Percentiles rank a stretch among this genome's conserved stretches.
Conservation (phyloP, 169 alveolate species). For the Plasmodium cynomolgi region DNA sequence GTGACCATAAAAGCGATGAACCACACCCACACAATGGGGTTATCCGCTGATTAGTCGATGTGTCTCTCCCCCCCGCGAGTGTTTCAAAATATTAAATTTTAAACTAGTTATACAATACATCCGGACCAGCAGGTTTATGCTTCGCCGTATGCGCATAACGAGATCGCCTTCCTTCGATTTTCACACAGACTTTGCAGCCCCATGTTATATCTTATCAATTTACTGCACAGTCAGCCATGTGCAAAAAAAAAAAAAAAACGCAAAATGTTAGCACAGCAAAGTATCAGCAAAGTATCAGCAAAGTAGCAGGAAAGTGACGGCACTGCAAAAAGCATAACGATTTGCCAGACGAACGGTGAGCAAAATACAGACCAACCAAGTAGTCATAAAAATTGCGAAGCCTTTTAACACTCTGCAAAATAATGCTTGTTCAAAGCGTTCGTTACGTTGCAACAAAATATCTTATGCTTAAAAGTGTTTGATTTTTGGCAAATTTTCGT, state of each 20-base stretch:
- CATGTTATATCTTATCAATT: background rate
- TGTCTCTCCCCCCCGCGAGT: background rate
- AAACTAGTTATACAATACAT: background rate
- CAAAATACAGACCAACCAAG: background rate
- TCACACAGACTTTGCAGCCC: background rate
- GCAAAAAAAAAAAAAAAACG: background rate
- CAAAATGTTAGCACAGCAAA: background rate
- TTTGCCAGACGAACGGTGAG: background rate
- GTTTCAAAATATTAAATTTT: background rate
- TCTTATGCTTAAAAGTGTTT: conserved; percentile 39
- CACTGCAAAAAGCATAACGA: background rate
- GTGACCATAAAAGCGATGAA: background rate
- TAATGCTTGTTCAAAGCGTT: conserved; percentile 12
- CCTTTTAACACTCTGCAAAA: background rate
- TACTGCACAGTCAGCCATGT: background rate
- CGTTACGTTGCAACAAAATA: background rate
- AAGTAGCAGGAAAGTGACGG: background rate
- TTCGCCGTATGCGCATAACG: background rate
- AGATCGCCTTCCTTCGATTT: background rate
- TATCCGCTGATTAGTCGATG: background rate
- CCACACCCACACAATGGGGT: background rate
- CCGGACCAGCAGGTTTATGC: background rate
- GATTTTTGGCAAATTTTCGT: conserved; percentile 9
- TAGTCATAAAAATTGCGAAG: background rate
- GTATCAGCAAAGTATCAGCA: too few relatives aligned